Base-by-base conservation (phyloP, 768 basidiomycete species). In the Epithele typhae region DNA sequence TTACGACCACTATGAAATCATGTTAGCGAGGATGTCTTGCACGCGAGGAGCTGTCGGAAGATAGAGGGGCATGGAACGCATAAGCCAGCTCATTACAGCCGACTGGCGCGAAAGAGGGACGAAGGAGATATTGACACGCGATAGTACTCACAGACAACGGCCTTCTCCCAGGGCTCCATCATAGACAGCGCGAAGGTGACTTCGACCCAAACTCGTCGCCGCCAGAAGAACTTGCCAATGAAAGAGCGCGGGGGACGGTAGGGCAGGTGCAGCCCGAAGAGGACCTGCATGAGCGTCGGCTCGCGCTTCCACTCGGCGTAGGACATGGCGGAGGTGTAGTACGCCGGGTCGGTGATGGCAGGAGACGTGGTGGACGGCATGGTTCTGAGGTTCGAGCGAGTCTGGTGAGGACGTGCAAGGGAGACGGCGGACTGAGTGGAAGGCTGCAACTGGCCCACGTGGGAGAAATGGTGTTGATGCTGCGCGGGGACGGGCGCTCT, bases 111-210 rank as follows among this genome's bases (percentile, higher is more conserved):
- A n/a, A n/a, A n/a, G n/a, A n/a, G n/a, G n/a, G n/a, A n/a, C n/a
- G n/a, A n/a, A n/a, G n/a, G 14, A 25, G 15, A 24, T 18, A 12
- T 4, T 24, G 17, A 10, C 23, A 11, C n/a, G 27, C 7, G 7
- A 14, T 30, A 25, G 30, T 38, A 72, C 79, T 61, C 59, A 82
- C 82, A 59, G 46, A 79, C 69, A 33, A 84, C 59, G 34, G 75
- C 54, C 55, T 80, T 79, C 71, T 85, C 84, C 84, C 82, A 84
- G 46, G 77, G 74, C 59, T 85, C 79, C 46, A 85, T 59, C 62
- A 84, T 75, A 41, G 75, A 70, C 37, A 84, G 65, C n/a, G 71
- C 82, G 51, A 82, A 82, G 1, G 80, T 81, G 4, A 71, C 62
- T 58, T 82, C 80, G 25, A 84, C 61, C 68, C 75, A 72, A 46